Evolutionary conservation across 2,329 filamentous ascomycete species (phyloP).

Genomic region (Knoxdaviesia proteae): DNA sequence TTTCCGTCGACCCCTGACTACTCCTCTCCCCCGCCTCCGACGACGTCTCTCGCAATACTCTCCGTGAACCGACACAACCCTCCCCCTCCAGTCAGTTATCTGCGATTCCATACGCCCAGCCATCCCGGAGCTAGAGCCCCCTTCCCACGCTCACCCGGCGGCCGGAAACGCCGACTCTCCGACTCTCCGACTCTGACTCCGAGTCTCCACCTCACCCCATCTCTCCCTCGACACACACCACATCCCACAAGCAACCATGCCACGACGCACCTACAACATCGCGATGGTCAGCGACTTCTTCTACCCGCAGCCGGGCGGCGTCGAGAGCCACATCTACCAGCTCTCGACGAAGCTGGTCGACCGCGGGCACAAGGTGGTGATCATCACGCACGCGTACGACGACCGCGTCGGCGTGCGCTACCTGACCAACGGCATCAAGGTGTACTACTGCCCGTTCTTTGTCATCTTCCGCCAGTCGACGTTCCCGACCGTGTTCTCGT

Average conservation of each 20-base stretch:
- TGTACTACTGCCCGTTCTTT: constrained; percentile 92
- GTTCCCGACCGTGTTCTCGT: constrained; percentile 94
- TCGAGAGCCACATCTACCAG: constrained; percentile 98
- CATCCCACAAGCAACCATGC: constrained; percentile 17
- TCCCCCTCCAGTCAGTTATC: too few species aligned
- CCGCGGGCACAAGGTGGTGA: constrained; percentile 90
- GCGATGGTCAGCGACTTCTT: constrained; percentile 99
- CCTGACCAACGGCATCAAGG: constrained; percentile 91
- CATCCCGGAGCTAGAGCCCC: too few species aligned
- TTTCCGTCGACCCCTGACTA: too few species aligned
- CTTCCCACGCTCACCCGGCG: too few species aligned
- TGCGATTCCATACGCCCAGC: too few species aligned
- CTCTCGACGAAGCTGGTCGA: constrained; percentile 91
- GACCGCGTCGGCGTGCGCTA: constrained; percentile 84
- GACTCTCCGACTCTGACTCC: neutral
- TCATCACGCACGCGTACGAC: constrained; percentile 89
- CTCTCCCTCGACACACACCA: neutral
- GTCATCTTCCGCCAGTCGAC: constrained; percentile 87
- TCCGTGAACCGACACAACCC: too few species aligned
- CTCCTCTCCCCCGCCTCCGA: too few species aligned
- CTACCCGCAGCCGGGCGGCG: constrained; percentile 88
- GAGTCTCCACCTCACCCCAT: neutral
- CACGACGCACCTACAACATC: constrained; percentile 42
- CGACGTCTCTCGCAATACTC: too few species aligned
- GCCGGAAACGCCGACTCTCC: neutral